Percentiles rank a stretch among this genome's conserved stretches.
Conservation (phyloP, 75 land plant species). For the Picea glauca region DNA sequence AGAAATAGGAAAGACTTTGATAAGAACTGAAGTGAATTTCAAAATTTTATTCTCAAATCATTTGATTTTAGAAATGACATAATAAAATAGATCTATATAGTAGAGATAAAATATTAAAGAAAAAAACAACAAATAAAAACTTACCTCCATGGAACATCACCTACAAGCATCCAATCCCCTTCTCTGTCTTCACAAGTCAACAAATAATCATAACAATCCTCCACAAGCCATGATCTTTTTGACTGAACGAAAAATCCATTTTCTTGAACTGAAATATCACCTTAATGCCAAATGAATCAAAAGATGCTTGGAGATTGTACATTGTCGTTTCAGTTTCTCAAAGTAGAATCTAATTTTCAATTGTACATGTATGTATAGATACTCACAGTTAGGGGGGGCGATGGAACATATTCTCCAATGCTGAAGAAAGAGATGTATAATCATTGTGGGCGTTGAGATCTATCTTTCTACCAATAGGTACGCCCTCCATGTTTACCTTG, state of each 20-base stretch:
- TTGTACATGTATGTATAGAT: not conserved
- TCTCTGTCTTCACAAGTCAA: slow-evolving; percentile 86
- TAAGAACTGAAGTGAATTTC: not conserved
- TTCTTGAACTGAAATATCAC: not conserved
- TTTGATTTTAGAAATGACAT: too few relatives aligned
- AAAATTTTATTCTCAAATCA: too few relatives aligned
- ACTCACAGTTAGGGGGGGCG: slow-evolving; percentile 7
- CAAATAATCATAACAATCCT: slow-evolving; percentile 50
- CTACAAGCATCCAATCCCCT: slow-evolving; percentile 90
- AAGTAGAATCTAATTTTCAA: not conserved
- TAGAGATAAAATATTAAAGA: too few relatives aligned
- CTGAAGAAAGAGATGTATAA: too few relatives aligned
- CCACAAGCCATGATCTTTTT: slow-evolving; percentile 1
- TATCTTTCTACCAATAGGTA: too few relatives aligned
- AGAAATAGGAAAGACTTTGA: not conserved
- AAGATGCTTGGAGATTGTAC: not conserved
- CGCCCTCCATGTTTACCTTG: too few relatives aligned
- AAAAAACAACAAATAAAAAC: not conserved
- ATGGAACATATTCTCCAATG: too few relatives aligned
- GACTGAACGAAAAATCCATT: not conserved
- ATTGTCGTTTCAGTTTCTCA: not conserved
- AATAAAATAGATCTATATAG: not conserved
- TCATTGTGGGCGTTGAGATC: too few relatives aligned
- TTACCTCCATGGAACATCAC: slow-evolving; percentile 95
- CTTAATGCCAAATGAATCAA: not conserved